phyloP scores from a whole-genome alignment of 345 rosid species.

The Ceriops zippeliana region DNA sequence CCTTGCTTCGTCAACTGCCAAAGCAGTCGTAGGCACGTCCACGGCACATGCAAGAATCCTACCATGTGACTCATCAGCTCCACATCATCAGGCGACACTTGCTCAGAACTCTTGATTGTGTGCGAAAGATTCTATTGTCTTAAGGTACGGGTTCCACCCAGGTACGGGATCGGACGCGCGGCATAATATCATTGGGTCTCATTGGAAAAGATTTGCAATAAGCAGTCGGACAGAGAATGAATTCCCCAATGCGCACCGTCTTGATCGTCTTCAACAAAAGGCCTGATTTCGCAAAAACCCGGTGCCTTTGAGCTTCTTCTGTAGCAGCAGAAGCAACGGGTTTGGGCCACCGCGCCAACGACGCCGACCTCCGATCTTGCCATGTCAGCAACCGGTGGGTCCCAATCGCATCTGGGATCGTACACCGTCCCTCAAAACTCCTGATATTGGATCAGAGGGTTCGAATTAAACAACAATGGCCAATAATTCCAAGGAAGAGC shows the following conservation, averaged over 20 bases:
- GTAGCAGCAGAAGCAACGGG: neutral
- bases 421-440: neutral
- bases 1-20: too few relatives aligned
- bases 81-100: too few relatives aligned
- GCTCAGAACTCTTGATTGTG: too few relatives aligned
- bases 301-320: too few relatives aligned
- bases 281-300: neutral
- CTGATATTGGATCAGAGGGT: neutral
- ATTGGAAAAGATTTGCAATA: neutral
- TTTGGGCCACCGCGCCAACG: too few relatives aligned
- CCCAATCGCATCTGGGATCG: neutral
- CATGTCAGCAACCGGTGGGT: slow-evolving; percentile 2
- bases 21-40: too few relatives aligned
- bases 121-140: too few relatives aligned
- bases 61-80: too few relatives aligned
- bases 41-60: too few relatives aligned
- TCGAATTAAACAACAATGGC: slow-evolving; percentile 36
- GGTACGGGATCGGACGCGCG: neutral
- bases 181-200: neutral
- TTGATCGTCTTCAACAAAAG: neutral
- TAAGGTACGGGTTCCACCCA: too few relatives aligned
- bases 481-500: slow-evolving; percentile 55
- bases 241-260: neutral
- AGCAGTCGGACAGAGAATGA: neutral
- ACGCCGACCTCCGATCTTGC: neutral